Evolutionary conservation across 148 eudicot species (phyloP).

Genomic region (Nepenthes mirabilis): DNA sequence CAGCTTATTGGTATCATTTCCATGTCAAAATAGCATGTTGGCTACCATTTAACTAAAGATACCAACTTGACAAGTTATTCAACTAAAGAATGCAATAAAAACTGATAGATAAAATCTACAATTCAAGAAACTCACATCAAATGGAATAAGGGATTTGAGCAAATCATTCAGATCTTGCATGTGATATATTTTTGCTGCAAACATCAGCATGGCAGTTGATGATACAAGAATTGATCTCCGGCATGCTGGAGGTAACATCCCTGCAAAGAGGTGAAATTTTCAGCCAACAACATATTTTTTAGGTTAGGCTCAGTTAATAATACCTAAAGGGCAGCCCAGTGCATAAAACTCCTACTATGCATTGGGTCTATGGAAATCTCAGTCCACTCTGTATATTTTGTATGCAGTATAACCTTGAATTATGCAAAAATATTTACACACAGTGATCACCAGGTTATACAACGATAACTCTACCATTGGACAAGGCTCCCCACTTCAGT

Average conservation of each 20-base stretch:
- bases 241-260: conserved; percentile 52
- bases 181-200: conserved; percentile 67
- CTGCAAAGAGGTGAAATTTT: conserved; percentile 18
- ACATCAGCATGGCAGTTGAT: conserved; percentile 75
- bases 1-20: too few species aligned
- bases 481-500: too few species aligned
- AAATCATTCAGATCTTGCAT: conserved; percentile 47
- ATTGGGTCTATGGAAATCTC: neutral
- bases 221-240: conserved; percentile 58
- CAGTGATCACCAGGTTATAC: too few species aligned
- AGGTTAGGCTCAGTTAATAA: too few species aligned
- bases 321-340: neutral
- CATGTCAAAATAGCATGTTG: too few species aligned
- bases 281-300: too few species aligned
- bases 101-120: neutral
- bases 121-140: conserved; percentile 39
- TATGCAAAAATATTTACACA: too few species aligned
- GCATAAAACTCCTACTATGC: neutral
- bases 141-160: conserved; percentile 30
- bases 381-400: too few species aligned
- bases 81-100: neutral
- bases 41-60: too few species aligned
- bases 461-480: too few species aligned
- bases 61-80: too few species aligned
- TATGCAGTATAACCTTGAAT: too few species aligned